A percentile compares a stretch with the other conserved stretches of the same genome.
Conservation (phyloP, 257 asterid species). For the Gentiana straminea region DNA sequence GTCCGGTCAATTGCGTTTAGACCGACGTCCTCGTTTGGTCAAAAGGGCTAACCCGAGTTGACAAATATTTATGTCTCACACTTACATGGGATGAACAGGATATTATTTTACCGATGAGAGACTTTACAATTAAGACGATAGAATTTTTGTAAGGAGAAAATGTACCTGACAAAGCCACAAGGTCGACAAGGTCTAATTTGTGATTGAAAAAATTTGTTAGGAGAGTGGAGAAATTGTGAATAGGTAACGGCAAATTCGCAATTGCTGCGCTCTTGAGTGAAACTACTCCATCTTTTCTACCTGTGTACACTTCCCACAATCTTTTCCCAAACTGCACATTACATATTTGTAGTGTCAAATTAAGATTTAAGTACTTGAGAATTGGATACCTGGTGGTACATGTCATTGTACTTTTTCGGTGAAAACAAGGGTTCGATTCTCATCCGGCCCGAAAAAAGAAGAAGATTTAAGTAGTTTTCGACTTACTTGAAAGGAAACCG, state of each 20-base stretch:
- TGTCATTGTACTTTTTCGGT: background rate
- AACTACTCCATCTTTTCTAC: constrained; percentile 24
- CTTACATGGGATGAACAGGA: background rate
- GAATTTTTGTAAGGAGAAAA: background rate
- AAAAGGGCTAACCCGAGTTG: too few species aligned
- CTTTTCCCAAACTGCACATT: constrained; percentile 8
- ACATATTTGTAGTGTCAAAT: background rate
- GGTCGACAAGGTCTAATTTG: constrained; percentile 11
- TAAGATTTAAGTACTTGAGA: background rate
- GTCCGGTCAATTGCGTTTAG: too few species aligned
- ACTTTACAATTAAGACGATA: background rate
- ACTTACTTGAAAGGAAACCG: constrained; percentile 17
- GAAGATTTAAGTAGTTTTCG: too few species aligned
- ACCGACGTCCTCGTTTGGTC: too few species aligned
- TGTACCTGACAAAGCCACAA: constrained; percentile 19
- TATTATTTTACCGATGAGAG: background rate
- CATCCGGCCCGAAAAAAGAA: too few species aligned
- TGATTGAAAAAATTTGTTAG: constrained; percentile 10
- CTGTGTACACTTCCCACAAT: constrained; percentile 16
- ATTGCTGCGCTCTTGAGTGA: constrained; percentile 12
- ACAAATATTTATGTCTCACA: background rate
- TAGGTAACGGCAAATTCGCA: constrained; percentile 13
- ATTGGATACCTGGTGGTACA: too few species aligned
- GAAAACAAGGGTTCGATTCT: too few species aligned
- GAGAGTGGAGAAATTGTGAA: constrained; percentile 9